phyloP scores from a whole-genome alignment of 495 filamentous ascomycete genomes.

The Penicillium samsonianum region DNA sequence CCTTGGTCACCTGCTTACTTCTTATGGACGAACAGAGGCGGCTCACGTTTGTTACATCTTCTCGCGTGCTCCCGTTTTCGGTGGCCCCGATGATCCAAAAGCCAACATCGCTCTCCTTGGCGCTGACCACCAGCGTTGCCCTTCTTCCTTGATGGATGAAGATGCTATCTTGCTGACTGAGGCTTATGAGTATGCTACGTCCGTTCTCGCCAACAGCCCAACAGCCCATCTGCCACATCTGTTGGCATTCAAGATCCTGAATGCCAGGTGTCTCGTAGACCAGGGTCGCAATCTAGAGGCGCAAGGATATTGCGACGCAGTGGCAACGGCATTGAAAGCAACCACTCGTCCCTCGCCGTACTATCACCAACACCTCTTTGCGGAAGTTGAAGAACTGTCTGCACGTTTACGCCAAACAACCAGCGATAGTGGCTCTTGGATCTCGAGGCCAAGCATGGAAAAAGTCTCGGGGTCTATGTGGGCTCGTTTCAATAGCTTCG shows the following conservation, averaged over 20 bases:
- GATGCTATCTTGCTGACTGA: conserved; percentile 88
- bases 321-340: conserved; percentile 73
- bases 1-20: conserved; percentile 78
- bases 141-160: conserved; percentile 70
- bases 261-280: conserved; percentile 82
- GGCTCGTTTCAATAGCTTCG: conserved; percentile 90
- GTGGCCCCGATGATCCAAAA: conserved; percentile 80
- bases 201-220: conserved; percentile 59
- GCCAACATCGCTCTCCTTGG: conserved; percentile 81
- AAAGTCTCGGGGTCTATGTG: conserved; percentile 87
- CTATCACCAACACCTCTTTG: conserved; percentile 71
- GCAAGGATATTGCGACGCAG: conserved; percentile 86
- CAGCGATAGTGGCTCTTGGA: conserved; percentile 73
- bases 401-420: conserved; percentile 81
- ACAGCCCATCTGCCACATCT: conserved; percentile 75
- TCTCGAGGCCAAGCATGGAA: conserved; percentile 91
- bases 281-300: conserved; percentile 79
- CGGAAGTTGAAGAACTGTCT: conserved; percentile 77
- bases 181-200: conserved; percentile 84
- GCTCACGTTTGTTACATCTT: conserved; percentile 87
- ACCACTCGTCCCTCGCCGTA: conserved; percentile 83
- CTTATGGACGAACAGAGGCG: conserved; percentile 86
- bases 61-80: conserved; percentile 61
- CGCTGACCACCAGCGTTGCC: conserved; percentile 68
- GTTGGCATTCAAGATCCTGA: conserved; percentile 82